Evolutionary conservation across 2,329 filamentous ascomycete genomes (phyloP), one percentile per base, ranked within the genome.

Genomic region (Aspergillus japonicus): DNA sequence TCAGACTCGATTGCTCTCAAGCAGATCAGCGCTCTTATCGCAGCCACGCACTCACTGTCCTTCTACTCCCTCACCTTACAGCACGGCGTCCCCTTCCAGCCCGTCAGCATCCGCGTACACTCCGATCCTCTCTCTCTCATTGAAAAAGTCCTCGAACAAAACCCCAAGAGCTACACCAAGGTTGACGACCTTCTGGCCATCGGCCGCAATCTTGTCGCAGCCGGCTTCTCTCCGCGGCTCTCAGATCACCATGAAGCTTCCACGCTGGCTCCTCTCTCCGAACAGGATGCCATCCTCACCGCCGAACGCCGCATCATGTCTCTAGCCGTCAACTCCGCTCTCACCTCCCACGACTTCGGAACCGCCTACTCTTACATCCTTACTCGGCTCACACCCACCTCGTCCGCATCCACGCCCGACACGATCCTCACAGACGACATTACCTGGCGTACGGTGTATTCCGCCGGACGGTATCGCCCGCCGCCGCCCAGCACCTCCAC

Each of bases 341-440:
- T 81, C 4, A 62, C 69, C 49, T 71, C 74, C 29, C 68, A 79
- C 62, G 78, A 81, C 61, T 81, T 81, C 57, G 85, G 87, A 63
- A 89, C 86, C 1, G 86, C 86, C 7, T 88, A 89, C 71, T 87
- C 85, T 5, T 88, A 88, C 69, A 84, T 88, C 52, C 80, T 87
- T 55, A 88, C 85, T 50, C 81, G 85, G 49, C 77, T 89, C 10
- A 72, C 77, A 12, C 73, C 72, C 49, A 71, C 62, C 21, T 64
- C 73, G 31, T 63, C 73, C 4, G 60, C 67, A 33, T 58, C 66
- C 56, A 65, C 66, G 12, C 74, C 75, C 42, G 57, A 69, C 5
- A 50, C 70, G 3, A 49, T 61, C 19, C 59, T 69, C 52, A 66
- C 73, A 62, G 86, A 88, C 68, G 84, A 88, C 63, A 80, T 85